A percentile compares a stretch with the other conserved stretches of the same genome.
Evolutionary conservation across 2,329 filamentous ascomycete genomes (phyloP).

Genomic region (Davidsoniella virescens): DNA sequence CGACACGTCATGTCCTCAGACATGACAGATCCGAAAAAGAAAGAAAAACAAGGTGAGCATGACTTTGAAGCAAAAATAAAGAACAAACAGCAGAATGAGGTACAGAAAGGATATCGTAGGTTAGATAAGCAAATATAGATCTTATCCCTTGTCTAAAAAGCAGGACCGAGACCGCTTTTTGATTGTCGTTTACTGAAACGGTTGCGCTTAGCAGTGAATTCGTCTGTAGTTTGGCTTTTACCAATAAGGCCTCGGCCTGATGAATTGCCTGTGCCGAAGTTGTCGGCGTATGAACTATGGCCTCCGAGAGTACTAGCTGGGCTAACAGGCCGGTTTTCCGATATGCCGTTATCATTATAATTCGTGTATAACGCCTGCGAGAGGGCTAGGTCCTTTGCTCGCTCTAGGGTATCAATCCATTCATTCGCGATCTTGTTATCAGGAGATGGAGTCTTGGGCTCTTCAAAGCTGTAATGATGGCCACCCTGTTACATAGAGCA

Average conservation of each 20-base stretch:
- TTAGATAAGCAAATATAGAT: neutral
- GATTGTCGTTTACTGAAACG: slow-evolving; percentile 85
- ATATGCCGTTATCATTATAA: slow-evolving; percentile 53
- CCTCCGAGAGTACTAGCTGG: slow-evolving; percentile 57
- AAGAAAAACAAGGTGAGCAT: slow-evolving; percentile 1
- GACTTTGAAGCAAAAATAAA: neutral
- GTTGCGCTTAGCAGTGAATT: slow-evolving; percentile 37
- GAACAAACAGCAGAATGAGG: too few species aligned
- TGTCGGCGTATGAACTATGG: slow-evolving; percentile 34
- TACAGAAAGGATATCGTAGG: neutral
- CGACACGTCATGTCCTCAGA: too few species aligned
- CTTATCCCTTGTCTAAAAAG: slow-evolving; percentile 7
- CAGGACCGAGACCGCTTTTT: slow-evolving; percentile 76
- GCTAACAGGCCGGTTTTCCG: slow-evolving; percentile 56
- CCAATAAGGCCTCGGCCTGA: slow-evolving; percentile 40
- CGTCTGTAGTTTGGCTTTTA: slow-evolving; percentile 43
- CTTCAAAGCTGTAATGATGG: slow-evolving; percentile 85
- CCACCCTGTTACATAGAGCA: slow-evolving; percentile 44
- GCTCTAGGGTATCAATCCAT: slow-evolving; percentile 80
- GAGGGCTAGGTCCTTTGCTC: slow-evolving; percentile 68
- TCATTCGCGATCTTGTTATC: slow-evolving; percentile 54
- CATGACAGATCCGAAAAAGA: neutral
- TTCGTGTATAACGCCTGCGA: slow-evolving; percentile 48
- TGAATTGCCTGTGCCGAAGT: slow-evolving; percentile 22
- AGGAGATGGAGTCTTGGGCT: slow-evolving; percentile 53